Percentiles rank a stretch among this genome's conserved stretches.
These are phyloP conservation scores for Hypoxylon lenormandii DNA, from an alignment of 495 filamentous ascomycete species.

Conservation along the genomic window DNA sequence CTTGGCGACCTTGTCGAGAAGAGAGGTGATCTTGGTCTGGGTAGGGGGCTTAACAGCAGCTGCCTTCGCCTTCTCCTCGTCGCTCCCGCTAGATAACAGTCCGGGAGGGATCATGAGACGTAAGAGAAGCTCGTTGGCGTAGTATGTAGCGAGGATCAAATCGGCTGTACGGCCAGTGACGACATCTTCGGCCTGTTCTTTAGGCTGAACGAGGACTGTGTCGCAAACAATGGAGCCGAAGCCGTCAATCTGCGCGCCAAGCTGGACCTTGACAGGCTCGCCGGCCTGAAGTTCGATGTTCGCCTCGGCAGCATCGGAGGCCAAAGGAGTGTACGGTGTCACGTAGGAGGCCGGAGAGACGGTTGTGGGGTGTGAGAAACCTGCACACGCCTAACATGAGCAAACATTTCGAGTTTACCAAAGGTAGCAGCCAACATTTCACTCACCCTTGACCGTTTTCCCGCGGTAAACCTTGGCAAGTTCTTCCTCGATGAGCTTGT, in stretches of 20 bases:
- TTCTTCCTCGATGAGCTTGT: constrained; percentile 93
- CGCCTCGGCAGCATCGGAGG: constrained; percentile 85
- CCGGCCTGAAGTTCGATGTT: constrained; percentile 79
- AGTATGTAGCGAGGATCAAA: constrained; percentile 88
- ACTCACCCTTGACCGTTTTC: constrained; percentile 94
- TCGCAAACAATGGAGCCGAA: constrained; percentile 97
- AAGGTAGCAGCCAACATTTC: constrained; percentile 9
- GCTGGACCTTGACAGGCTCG: constrained; percentile 92
- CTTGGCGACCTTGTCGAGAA: constrained; percentile 91
- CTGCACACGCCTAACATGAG: constrained; percentile 57
- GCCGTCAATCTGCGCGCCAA: constrained; percentile 97
- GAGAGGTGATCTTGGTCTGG: constrained; percentile 82
- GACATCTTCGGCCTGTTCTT: constrained; percentile 67
- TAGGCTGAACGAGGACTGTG: constrained; percentile 77
- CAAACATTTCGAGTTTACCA: constrained; percentile 13
- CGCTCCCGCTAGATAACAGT: constrained; percentile 80
- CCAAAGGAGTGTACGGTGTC: constrained; percentile 94
- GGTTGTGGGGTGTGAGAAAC: constrained; percentile 92
- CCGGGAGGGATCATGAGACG: constrained; percentile 90
- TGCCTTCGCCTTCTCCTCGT: constrained; percentile 94
- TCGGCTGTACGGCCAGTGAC: constrained; percentile 82
- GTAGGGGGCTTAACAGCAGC: constrained; percentile 80
- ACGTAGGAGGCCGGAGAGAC: constrained; percentile 93
- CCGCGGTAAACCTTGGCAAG: constrained; percentile 95
- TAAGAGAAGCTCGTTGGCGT: constrained; percentile 93